A percentile compares a stretch with the other conserved stretches of the same genome.
Conservation (phyloP, 1,284 basidiomycete species). For the Leccinum ponderosum region DNA sequence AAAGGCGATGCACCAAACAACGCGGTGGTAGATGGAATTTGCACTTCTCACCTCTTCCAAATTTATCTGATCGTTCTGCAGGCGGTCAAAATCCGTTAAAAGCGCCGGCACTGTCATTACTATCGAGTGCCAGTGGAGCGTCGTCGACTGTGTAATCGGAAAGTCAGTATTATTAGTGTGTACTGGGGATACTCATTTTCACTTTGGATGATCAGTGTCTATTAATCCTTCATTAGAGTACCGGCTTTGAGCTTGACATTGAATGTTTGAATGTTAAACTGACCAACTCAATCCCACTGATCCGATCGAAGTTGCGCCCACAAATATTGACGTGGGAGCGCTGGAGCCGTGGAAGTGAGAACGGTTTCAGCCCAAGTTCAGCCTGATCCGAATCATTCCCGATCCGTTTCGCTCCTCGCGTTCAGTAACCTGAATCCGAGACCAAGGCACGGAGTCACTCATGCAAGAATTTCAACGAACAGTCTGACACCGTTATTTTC, state of each 20-base stretch:
- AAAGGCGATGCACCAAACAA: neutral
- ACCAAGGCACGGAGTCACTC: neutral
- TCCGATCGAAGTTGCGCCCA: neutral
- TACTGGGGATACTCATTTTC: neutral
- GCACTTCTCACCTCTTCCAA: neutral
- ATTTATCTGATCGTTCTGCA: neutral
- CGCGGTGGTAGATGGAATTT: neutral
- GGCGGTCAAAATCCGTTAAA: neutral
- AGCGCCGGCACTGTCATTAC: neutral
- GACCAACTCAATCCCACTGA: neutral
- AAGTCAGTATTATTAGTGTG: neutral
- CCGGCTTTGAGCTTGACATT: neutral
- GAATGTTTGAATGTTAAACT: neutral
- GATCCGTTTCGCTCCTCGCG: neutral
- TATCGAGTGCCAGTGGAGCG: neutral
- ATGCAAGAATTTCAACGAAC: neutral
- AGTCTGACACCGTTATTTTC: neutral
- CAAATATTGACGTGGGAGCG: neutral
- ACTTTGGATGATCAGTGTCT: neutral
- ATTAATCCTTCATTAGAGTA: neutral
- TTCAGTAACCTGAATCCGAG: neutral
- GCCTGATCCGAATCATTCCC: neutral
- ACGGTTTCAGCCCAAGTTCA: neutral
- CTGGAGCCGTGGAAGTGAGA: neutral
- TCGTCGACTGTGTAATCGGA: neutral